Evolutionary conservation across 2,329 filamentous ascomycete genomes (phyloP), one percentile per base, ranked within the genome.

Genomic region (Nigrograna mackinnonii): DNA sequence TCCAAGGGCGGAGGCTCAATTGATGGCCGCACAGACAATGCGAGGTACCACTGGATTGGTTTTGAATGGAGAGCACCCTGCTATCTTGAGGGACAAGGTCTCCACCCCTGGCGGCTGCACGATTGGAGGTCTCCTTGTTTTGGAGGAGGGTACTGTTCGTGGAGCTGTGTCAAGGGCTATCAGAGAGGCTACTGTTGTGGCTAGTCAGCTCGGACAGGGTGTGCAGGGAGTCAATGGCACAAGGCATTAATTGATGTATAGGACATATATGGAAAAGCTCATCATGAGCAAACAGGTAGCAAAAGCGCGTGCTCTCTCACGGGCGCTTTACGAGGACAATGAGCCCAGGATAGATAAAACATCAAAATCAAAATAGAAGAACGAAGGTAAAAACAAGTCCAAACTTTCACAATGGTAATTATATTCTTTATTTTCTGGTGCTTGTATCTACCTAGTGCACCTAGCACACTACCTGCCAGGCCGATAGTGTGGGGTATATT

Each of bases 21-120:
- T 81, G 47, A 91, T 92, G 86, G 87, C 87, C 19, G 85, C 87
- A 1, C 88, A 92, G 73, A 83, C 84, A 11, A 89, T 91, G 85
- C 78, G 81, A 52, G 88, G 88, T 17, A 83, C 85, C 1, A 85
- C 87, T 0, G 82, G 79, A 0, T 60, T 91, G 55, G 82, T 91
- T 9, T 74, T 88, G 41, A 78, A 70, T 41, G 86, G 86, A 12
- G 86, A 90, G 63, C 87, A 91, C 65, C 89, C 88, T 1, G 86
- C 87, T 13, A 69, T 90, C 17, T 69, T 91, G 39, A 78, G 84
- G 38, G 87, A 92, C 55, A 88, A 87, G 70, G 85, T 90, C n/a
- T 83, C 75, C 52, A 90, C 86, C 1, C 86, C 87, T 0, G 87
- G 86, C 4, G 88, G 88, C 1, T 91, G 86, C 67, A 91, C 86